Evolutionary conservation across 768 basidiomycete species (phyloP).

Genomic region (Galerina sulciceps): DNA sequence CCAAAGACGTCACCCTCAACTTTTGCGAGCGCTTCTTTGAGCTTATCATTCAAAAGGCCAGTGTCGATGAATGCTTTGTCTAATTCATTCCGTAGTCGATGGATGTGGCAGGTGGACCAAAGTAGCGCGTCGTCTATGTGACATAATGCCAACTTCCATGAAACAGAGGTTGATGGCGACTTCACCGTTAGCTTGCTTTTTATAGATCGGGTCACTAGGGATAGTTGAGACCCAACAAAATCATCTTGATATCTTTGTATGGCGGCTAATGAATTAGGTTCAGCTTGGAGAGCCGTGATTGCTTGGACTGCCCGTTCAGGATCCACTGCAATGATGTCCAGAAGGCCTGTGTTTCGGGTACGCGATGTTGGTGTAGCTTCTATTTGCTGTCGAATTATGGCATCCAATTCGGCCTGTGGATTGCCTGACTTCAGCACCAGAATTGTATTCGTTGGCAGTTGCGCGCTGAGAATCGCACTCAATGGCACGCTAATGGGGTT

Average conservation of each 20-base stretch:
- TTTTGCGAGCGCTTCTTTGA: slow-evolving; percentile 43
- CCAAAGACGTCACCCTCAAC: slow-evolving; percentile 44
- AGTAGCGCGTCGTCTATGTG: slow-evolving; percentile 45
- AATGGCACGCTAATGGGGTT: slow-evolving; percentile 63
- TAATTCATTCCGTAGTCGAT: slow-evolving; percentile 33
- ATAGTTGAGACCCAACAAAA: slow-evolving; percentile 61
- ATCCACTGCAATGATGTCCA: slow-evolving; percentile 53
- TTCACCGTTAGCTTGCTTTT: slow-evolving; percentile 18
- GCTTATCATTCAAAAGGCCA: slow-evolving; percentile 37
- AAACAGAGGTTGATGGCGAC: slow-evolving; percentile 26
- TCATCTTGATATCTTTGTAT: slow-evolving; percentile 71
- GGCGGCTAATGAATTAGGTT: slow-evolving; percentile 48
- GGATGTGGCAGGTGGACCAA: slow-evolving; percentile 37
- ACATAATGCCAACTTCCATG: slow-evolving; percentile 38
- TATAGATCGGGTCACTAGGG: slow-evolving; percentile 48
- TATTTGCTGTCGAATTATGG: slow-evolving; percentile 13
- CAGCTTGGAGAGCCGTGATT: slow-evolving; percentile 47
- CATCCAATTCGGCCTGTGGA: slow-evolving; percentile 21
- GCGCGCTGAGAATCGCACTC: slow-evolving; percentile 35
- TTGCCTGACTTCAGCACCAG: slow-evolving; percentile 43
- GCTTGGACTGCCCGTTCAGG: slow-evolving; percentile 63
- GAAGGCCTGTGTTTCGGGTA: slow-evolving; percentile 19
- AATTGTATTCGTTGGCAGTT: slow-evolving; percentile 46
- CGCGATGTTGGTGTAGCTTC: slow-evolving; percentile 11
- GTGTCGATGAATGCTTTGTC: slow-evolving; percentile 38